Base-by-base conservation (phyloP, 2,329 filamentous ascomycete genomes). In the Aureobasidium melanogenum region DNA sequence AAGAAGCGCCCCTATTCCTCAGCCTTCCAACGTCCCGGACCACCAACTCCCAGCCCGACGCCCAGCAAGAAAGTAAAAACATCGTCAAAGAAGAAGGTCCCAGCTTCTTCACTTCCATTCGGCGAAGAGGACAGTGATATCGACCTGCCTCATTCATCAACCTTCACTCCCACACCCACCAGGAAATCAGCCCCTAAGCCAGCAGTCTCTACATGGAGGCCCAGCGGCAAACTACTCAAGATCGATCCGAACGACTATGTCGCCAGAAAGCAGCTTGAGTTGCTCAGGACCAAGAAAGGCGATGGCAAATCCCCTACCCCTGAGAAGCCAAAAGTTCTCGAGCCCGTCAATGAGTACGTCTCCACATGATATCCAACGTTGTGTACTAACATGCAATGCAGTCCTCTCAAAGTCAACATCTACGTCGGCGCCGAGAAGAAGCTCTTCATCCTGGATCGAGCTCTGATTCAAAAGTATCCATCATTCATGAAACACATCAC, bases 371-470 rank as follows among this genome's bases (percentile, higher is more conserved):
- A n/a, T n/a, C n/a, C n/a, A n/a, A n/a, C 36, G 32, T 22, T 12
- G 10, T 12, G 14, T 17, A 36, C 41, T 46, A 12, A 47, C 9
- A 1, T 3, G 30, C 4, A 8, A 15, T 32, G 0, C 17, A 59
- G 56, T 19, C 43, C 56, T 22, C 30, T 34, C 32, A 60, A 60
- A 26, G 47, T 60, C 36, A 60, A 60, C 19, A 28, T 60, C 24
- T 60, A 36, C 47, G 39, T 60, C 8, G 39, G 47, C 28, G 26
- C 32, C 26, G 57, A 60, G 38, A 14, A 39, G 10, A 36, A 54
- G 26, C 47, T 52, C 19, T 61, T 61, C 32, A 38, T 54, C 10
- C 26, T 46, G 12, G 48, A 61, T 17, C 26, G 28, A 17, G 30
- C 28, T 5, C 17, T 32, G 2, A 54, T 61, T 24, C 36, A 54